Evolutionary conservation across 2,329 filamentous ascomycete species (phyloP), one percentile per base, ranked within the genome.

Genomic region (Cladosporium phlei): DNA sequence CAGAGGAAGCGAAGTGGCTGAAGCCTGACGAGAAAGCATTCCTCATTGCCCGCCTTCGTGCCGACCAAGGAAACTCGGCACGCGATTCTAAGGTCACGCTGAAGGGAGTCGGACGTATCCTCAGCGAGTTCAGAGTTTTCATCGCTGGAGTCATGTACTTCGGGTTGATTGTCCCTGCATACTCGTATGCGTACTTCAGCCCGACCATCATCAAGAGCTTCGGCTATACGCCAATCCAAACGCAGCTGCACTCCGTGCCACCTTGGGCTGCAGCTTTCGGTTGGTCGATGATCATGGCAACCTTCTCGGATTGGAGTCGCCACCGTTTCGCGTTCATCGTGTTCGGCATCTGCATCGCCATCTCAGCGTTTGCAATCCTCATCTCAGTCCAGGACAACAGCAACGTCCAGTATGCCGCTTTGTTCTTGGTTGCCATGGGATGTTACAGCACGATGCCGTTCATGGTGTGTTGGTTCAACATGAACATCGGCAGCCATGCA

Each of bases 401-500:
- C 0, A 52, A 75, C 10, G 68, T 87, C 5, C 78, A 93, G 63
- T 96, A 95, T 59, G 85, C 74, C 0, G 86, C 85, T 0, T 75
- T 96, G 0, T 95, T 94, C 71, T 71, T 96, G 24, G 80, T 94
- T 39, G 84, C 86, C 2, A 82, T 82, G 69, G 59, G 59, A 29
- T 55, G 55, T 3, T 96, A 94, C 67, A 82, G 81, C 1, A 87
- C 89, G n/a, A 90, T 95, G 85, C 89, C 91, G 0, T 82, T 95
- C 34, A 57, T 65, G 25, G 68, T 73, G 4, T 77, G 74, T 52
- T 77, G 73, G 73, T 75, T 75, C 63, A 74, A 73, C 44, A 75
- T 76, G 72, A 77, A 78, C 47, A 63, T 77, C 2, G 63, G 73
- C 10, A 71, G 72, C 1, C 75, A 77, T 48, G 73, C 74, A 49